A percentile compares a stretch with the other conserved stretches of the same genome.
Evolutionary conservation across 305 asterid species (phyloP).

Genomic region (Fraxinus xanthoxyloides): DNA sequence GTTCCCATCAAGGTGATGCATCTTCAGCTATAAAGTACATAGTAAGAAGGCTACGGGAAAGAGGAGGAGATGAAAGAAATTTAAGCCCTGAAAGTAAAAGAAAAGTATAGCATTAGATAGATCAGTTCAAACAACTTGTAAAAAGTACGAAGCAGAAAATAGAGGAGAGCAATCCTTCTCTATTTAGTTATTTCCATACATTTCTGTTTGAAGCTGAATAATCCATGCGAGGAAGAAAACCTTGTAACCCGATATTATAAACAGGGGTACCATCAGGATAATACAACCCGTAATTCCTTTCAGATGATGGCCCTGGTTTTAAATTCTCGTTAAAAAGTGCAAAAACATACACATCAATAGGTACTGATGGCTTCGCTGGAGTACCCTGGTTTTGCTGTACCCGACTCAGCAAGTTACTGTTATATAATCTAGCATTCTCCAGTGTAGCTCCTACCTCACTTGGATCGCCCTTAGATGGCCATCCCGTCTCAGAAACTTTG

Average conservation of each 20-base stretch:
- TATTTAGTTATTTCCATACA: conserved; percentile 35
- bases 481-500: conserved; percentile 81
- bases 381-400: conserved; percentile 61
- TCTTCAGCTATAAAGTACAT: conserved; percentile 29
- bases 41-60: conserved; percentile 30
- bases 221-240: conserved; percentile 60
- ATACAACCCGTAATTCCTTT: conserved; percentile 74
- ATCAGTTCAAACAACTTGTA: not conserved
- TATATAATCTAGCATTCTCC: conserved; percentile 69
- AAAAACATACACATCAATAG: conserved; percentile 66
- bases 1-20: conserved; percentile 10
- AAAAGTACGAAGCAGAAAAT: not conserved
- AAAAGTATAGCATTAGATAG: conserved; percentile 19
- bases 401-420: conserved; percentile 58
- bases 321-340: conserved; percentile 80
- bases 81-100: conserved; percentile 40
- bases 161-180: not conserved
- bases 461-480: conserved; percentile 84
- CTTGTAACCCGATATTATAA: conserved; percentile 64
- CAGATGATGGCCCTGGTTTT: conserved; percentile 74
- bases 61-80: conserved; percentile 26
- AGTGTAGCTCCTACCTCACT: conserved; percentile 74
- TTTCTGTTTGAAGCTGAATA: conserved; percentile 52
- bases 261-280: conserved; percentile 79
- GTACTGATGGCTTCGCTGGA: conserved; percentile 66